phyloP scores from a whole-genome alignment of 2,329 filamentous ascomycete genomes.

The Monascus ruber region DNA sequence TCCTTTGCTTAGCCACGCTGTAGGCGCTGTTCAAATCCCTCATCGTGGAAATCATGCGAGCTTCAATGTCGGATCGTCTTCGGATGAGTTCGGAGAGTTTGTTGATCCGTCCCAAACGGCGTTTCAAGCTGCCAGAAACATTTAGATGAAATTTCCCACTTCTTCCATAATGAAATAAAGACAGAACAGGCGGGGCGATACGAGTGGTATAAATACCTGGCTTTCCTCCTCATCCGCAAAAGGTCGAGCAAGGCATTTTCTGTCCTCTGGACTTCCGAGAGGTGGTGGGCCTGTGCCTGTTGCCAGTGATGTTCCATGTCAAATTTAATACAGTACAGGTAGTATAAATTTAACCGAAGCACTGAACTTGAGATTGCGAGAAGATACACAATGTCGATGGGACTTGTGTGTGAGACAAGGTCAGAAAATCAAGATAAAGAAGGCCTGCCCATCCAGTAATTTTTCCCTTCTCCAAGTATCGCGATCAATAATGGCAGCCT shows the following conservation, averaged over 20 bases:
- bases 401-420: too few species aligned
- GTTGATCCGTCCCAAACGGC: conserved; percentile 5
- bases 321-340: conserved; percentile 4
- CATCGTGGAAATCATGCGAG: conserved; percentile 4
- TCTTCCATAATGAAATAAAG: neutral
- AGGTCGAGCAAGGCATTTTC: conserved; percentile 4
- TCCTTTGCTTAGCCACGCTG: neutral
- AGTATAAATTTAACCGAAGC: neutral
- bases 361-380: neutral
- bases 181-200: neutral
- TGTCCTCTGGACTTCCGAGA: conserved; percentile 3
- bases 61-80: conserved; percentile 8
- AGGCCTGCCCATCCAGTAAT: too few species aligned
- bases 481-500: too few species aligned
- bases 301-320: conserved; percentile 4
- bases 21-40: conserved; percentile 4
- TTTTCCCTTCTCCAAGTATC: too few species aligned
- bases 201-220: conserved; percentile 3
- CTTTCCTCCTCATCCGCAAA: conserved; percentile 1
- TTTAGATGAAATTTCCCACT: too few species aligned
- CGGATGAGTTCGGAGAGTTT: conserved; percentile 7
- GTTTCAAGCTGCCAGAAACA: conserved; percentile 2
- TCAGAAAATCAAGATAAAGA: too few species aligned
- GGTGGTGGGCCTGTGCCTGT: conserved; percentile 7
- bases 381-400: too few species aligned